Evolutionary conservation across 2,329 filamentous ascomycete species (phyloP), one percentile per base, ranked within the genome.

Genomic region (Hymenoscyphus occultus): DNA sequence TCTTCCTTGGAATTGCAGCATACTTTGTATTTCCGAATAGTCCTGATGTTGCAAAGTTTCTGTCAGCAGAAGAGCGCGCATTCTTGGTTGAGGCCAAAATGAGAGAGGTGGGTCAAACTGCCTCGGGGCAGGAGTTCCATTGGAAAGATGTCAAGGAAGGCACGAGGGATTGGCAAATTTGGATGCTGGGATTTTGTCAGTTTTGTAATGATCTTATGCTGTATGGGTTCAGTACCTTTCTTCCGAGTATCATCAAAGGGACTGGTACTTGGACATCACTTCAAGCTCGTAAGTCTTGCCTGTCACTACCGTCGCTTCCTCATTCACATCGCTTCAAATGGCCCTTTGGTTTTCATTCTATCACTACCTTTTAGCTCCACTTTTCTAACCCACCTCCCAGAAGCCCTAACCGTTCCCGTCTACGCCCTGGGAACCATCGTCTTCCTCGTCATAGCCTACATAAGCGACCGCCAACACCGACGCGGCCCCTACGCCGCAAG

Each of bases 401-500:
- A 91, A 72, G 85, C 86, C 42, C 79, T 91, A 56, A 91, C 88
- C 0, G 86, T 90, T 22, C 89, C 89, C 1, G 87, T 87, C 71
- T 91, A 91, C 68, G 81, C 82, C 0, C 73, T 89, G 0, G 88
- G 88, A 1, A 87, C 86, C 0, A 79, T 86, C 22, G 82, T 80
- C 0, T 90, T 89, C 68, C 77, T 90, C 12, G 64, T 80, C 1
- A 78, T 84, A 9, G 87, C 87, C 5, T 81, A 80, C 65, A 74
- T 86, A 62, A 86, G 83, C 19, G 87, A 90, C 71, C 77, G 79
- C 60, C 80, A 80, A 59, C 85, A 88, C 67, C 78, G 78, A 31
- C 83, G 86, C 56, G 86, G 81, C 0, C 71, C 86, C 0, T 89
- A 85, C 65, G 79, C 81, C 5, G 79, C 86, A 3, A 71, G 81